Evolutionary conservation across 73 alveolate genomes (phyloP).

Genomic region (Strombidium stylifer): DNA sequence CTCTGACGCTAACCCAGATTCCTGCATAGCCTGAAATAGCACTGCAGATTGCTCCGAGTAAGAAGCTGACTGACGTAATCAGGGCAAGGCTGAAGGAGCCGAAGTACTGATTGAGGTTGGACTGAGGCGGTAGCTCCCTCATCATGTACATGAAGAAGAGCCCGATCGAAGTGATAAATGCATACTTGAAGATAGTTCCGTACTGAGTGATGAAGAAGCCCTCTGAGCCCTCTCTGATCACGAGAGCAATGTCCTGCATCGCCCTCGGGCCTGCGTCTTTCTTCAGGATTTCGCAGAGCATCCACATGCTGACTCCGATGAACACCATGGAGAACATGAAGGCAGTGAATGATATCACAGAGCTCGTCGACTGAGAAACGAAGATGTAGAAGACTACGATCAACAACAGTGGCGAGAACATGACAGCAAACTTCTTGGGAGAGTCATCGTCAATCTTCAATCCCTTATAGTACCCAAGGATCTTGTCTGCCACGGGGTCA

Average conservation of each 20-base stretch:
- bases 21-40: constrained; percentile 87
- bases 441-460: constrained; percentile 13
- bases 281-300: constrained; percentile 32
- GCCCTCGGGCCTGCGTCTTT: constrained; percentile 62
- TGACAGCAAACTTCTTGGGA: background rate
- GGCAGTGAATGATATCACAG: constrained; percentile 35
- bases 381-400: constrained; percentile 20
- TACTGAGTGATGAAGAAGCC: constrained; percentile 80
- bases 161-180: constrained; percentile 48
- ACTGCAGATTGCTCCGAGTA: constrained; percentile 75
- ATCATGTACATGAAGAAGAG: constrained; percentile 52
- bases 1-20: constrained; percentile 87
- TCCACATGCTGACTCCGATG: constrained; percentile 22
- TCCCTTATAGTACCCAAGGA: constrained; percentile 6
- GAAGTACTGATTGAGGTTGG: constrained; percentile 39
- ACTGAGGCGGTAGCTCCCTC: constrained; percentile 53
- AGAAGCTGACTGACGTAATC: constrained; percentile 61
- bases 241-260: constrained; percentile 67
- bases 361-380: constrained; percentile 10
- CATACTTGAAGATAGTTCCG: constrained; percentile 68
- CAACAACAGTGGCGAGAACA: constrained; percentile 1
- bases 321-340: constrained; percentile 18
- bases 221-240: constrained; percentile 82
- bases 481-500: constrained; percentile 33
- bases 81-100: constrained; percentile 53